Percentiles rank a stretch among this genome's conserved stretches.
Conservation (phyloP, 2,329 filamentous ascomycete genomes). For the Xylaria sp. region DNA sequence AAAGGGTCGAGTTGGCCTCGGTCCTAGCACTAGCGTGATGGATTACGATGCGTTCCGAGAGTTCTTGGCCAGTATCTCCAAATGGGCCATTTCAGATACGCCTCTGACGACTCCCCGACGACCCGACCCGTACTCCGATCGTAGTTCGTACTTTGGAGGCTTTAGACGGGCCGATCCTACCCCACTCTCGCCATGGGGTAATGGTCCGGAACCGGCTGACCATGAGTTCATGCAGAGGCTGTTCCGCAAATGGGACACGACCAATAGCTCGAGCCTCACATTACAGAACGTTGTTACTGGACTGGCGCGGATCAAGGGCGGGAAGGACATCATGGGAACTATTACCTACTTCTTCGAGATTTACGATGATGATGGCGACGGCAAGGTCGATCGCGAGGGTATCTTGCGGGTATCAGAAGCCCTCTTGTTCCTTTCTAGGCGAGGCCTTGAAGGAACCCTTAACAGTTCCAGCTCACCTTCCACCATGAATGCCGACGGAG, state of each 20-base stretch:
- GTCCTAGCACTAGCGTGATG: conserved; percentile 87
- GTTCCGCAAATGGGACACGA: conserved; percentile 82
- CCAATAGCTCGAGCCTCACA: conserved; percentile 69
- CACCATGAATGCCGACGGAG: conserved; percentile 43
- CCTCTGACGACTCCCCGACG: conserved; percentile 52
- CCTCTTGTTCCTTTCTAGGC: conserved; percentile 81
- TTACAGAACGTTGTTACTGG: conserved; percentile 90
- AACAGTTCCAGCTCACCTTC: conserved; percentile 58
- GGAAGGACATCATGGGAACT: conserved; percentile 92
- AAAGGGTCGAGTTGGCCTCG: conserved; percentile 80
- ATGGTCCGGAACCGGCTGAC: conserved; percentile 67
- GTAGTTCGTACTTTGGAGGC: conserved; percentile 56
- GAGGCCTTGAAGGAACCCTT: conserved; percentile 72
- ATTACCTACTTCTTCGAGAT: conserved; percentile 98
- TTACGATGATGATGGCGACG: conserved; percentile 88
- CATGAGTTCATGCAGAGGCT: conserved; percentile 90
- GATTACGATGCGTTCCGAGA: conserved; percentile 95
- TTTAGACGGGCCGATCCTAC: conserved; percentile 42
- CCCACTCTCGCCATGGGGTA: conserved; percentile 48
- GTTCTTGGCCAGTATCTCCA: conserved; percentile 82
- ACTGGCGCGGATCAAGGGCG: conserved; percentile 85
- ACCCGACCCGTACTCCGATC: conserved; percentile 44
- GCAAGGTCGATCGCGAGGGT: conserved; percentile 88
- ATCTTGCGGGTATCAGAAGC: conserved; percentile 94
- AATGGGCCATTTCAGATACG: conserved; percentile 89